Percentiles rank a stretch among this genome's conserved stretches.
These are phyloP conservation scores for Xylariales sp. DNA, from an alignment of 2,329 filamentous ascomycete species.

Conservation along the genomic window DNA sequence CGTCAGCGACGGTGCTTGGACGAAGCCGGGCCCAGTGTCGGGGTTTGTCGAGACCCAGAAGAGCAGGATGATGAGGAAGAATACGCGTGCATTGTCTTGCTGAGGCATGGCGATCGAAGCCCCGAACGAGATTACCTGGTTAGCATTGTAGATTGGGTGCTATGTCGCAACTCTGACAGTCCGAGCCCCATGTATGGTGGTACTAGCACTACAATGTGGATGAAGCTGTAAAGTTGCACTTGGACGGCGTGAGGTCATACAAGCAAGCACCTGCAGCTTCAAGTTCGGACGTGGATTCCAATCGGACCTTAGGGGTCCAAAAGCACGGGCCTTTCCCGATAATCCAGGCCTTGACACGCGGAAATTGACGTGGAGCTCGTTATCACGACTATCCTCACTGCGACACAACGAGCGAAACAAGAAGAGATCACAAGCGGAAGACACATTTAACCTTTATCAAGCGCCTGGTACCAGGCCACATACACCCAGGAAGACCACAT, in stretches of 20 bases:
- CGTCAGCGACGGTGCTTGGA: conserved; percentile 36
- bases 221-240: background rate
- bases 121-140: background rate
- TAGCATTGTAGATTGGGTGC: background rate
- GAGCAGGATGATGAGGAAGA: conserved; percentile 39
- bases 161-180: background rate
- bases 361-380: too few relatives aligned
- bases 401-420: too few relatives aligned
- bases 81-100: conserved; percentile 39
- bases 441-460: too few relatives aligned
- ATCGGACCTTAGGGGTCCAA: conserved; percentile 2
- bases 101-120: conserved; percentile 37
- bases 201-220: background rate
- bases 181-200: background rate
- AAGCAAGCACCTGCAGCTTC: background rate
- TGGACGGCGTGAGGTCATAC: conserved; percentile 4
- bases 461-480: too few relatives aligned
- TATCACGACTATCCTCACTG: too few relatives aligned
- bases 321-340: too few relatives aligned
- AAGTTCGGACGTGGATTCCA: background rate
- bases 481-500: too few relatives aligned
- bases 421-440: too few relatives aligned
- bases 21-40: conserved; percentile 36
- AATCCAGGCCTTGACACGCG: too few relatives aligned
- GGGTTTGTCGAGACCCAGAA: conserved; percentile 40